These are phyloP conservation scores for Psilocybe mexicana DNA, from an alignment of 1,284 basidiomycete species.

Conservation along the genomic window DNA sequence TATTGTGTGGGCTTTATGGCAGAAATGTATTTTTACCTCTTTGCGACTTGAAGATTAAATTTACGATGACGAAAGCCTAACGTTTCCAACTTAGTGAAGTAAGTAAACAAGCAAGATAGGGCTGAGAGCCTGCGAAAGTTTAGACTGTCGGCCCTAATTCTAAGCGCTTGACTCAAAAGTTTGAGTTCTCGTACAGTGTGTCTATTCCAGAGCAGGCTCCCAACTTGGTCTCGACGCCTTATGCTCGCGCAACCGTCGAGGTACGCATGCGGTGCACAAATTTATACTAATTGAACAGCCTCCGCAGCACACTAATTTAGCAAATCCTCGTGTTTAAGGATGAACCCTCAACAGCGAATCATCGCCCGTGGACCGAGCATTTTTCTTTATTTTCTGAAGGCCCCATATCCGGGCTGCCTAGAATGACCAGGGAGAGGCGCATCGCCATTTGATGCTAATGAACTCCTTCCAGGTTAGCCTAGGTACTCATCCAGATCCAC, in stretches of 20 bases:
- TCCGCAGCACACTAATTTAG: slow-evolving; percentile 5
- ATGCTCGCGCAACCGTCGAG: background rate
- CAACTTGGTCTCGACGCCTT: background rate
- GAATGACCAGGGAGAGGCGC: no score
- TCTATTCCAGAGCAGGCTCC: background rate
- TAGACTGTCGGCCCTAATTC: background rate
- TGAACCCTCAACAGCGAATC: background rate
- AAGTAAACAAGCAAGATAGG: no score
- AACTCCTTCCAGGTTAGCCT: no score
- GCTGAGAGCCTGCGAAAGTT: no score
- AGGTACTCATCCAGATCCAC: no score
- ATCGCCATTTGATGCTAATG: no score
- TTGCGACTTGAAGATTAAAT: no score
- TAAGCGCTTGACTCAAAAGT: background rate
- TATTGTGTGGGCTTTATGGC: no score
- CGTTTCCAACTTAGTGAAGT: no score
- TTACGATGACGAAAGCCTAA: background rate
- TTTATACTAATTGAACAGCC: slow-evolving; percentile 1
- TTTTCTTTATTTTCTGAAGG: background rate
- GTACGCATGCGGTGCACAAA: slow-evolving; percentile 10
- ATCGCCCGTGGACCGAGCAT: background rate
- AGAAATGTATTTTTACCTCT: no score
- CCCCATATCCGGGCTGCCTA: background rate
- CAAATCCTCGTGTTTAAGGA: slow-evolving; percentile 2
- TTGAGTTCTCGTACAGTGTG: background rate